phyloP scores from a whole-genome alignment of 495 filamentous ascomycete species.

The Pyronema omphalodes region DNA sequence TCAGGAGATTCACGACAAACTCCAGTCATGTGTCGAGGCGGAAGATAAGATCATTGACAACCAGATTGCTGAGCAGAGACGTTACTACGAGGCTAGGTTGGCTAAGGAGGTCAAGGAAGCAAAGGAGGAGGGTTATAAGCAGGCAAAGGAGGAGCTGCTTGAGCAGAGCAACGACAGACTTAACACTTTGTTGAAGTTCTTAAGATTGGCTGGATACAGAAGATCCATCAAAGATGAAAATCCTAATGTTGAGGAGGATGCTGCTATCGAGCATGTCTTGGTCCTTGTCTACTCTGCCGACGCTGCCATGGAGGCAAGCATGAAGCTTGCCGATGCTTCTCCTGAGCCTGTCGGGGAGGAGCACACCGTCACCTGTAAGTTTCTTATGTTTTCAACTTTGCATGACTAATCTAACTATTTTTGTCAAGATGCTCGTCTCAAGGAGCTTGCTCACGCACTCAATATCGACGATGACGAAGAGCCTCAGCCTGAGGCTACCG shows the following conservation, averaged over 20 bases:
- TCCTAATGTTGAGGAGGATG: slow-evolving; percentile 53
- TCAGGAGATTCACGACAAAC: slow-evolving; percentile 67
- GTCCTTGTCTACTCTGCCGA: slow-evolving; percentile 75
- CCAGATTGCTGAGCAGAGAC: slow-evolving; percentile 48
- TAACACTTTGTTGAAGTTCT: slow-evolving; percentile 53
- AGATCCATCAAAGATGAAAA: slow-evolving; percentile 42
- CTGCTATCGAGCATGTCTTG: slow-evolving; percentile 78
- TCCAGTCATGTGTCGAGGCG: slow-evolving; percentile 64
- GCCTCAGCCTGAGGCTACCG: neutral
- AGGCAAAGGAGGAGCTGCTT: slow-evolving; percentile 36
- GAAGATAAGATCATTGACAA: slow-evolving; percentile 36
- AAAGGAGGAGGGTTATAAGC: slow-evolving; percentile 38
- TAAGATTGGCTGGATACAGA: slow-evolving; percentile 57
- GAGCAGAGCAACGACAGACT: slow-evolving; percentile 40
- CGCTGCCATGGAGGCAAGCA: slow-evolving; percentile 59
- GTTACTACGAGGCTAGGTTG: slow-evolving; percentile 52
- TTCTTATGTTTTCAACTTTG: neutral
- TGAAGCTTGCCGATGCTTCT: slow-evolving; percentile 66
- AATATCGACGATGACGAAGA: slow-evolving; percentile 6
- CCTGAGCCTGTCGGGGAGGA: slow-evolving; percentile 35
- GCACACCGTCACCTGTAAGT: slow-evolving; percentile 15
- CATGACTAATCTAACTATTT: slow-evolving; percentile 5
- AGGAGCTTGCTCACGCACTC: slow-evolving; percentile 18
- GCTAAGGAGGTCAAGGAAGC: slow-evolving; percentile 46
- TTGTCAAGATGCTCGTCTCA: slow-evolving; percentile 16